These are phyloP conservation scores for Staphylotrichum tortipilum DNA, from an alignment of 495 filamentous ascomycete genomes.

Conservation along the genomic window DNA sequence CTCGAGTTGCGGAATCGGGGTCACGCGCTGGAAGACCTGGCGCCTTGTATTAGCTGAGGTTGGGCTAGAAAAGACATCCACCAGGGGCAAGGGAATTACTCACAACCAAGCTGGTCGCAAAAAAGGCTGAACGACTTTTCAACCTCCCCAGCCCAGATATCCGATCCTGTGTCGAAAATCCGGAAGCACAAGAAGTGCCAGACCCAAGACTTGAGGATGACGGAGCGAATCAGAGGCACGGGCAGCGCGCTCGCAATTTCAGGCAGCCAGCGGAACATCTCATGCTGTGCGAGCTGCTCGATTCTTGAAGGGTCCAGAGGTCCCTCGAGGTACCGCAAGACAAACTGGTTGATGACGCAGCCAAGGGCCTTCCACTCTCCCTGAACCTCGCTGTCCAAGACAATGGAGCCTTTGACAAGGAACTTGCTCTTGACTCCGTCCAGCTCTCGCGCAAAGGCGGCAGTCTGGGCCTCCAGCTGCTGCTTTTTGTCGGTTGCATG, in stretches of 20 bases:
- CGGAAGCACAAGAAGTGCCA: constrained; percentile 2
- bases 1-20: neutral
- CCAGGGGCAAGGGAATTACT: neutral
- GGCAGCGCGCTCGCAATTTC: neutral
- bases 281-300: neutral
- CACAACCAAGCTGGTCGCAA: neutral
- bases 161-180: neutral
- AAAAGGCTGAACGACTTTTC: neutral
- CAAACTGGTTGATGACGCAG: constrained; percentile 7
- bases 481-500: too few relatives aligned
- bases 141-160: constrained; percentile 4
- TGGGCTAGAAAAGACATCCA: neutral
- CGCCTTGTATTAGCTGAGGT: too few relatives aligned
- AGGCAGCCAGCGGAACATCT: neutral
- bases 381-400: neutral
- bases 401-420: neutral
- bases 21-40: too few relatives aligned
- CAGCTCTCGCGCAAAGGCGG: neutral
- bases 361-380: constrained; percentile 1
- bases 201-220: neutral
- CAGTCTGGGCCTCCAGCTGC: neutral
- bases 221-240: neutral
- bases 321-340: neutral
- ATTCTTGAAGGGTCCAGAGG: neutral
- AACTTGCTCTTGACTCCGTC: neutral